A percentile compares a stretch with the other conserved stretches of the same genome.
Evolutionary conservation across 2,329 filamentous ascomycete species (phyloP).

Genomic region (Xylariales sp.): DNA sequence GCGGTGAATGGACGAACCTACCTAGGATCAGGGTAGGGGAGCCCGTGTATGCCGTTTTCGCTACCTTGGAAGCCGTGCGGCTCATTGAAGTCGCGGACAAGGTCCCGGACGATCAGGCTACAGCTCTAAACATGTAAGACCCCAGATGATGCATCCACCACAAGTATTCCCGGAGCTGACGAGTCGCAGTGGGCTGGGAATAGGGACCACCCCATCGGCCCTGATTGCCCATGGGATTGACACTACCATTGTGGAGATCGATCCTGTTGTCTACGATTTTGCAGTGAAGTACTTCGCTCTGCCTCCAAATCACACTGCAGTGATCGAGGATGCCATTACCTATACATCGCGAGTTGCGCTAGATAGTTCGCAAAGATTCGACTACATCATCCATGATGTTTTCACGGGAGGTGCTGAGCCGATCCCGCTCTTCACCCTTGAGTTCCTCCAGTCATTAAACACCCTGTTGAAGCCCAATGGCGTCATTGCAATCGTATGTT

Average conservation of each 20-base stretch:
- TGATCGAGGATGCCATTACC: constrained; percentile 76
- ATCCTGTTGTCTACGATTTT: constrained; percentile 81
- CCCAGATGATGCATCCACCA: not conserved
- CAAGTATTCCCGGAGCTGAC: constrained; percentile 11
- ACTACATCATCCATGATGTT: constrained; percentile 96
- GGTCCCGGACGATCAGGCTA: constrained; percentile 60
- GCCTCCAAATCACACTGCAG: constrained; percentile 69
- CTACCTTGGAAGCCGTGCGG: constrained; percentile 87
- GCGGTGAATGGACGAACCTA: constrained; percentile 76
- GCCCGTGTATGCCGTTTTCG: constrained; percentile 93
- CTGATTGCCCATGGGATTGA: constrained; percentile 83
- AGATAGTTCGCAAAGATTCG: constrained; percentile 51
- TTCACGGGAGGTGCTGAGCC: constrained; percentile 96
- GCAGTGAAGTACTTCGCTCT: constrained; percentile 80
- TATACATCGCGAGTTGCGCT: constrained; percentile 51
- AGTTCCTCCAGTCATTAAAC: constrained; percentile 71
- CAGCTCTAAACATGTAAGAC: constrained; percentile 78
- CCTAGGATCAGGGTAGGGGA: constrained; percentile 60
- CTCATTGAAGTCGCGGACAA: constrained; percentile 60
- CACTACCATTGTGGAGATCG: constrained; percentile 92
- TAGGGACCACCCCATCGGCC: constrained; percentile 85
- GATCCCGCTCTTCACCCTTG: constrained; percentile 76
- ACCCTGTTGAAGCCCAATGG: constrained; percentile 71
- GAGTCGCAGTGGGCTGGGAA: constrained; percentile 69
- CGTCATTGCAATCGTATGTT: constrained; percentile 77